These are phyloP conservation scores for Styphnolobium japonicum DNA, from an alignment of 306 rosid species.

Conservation along the genomic window DNA sequence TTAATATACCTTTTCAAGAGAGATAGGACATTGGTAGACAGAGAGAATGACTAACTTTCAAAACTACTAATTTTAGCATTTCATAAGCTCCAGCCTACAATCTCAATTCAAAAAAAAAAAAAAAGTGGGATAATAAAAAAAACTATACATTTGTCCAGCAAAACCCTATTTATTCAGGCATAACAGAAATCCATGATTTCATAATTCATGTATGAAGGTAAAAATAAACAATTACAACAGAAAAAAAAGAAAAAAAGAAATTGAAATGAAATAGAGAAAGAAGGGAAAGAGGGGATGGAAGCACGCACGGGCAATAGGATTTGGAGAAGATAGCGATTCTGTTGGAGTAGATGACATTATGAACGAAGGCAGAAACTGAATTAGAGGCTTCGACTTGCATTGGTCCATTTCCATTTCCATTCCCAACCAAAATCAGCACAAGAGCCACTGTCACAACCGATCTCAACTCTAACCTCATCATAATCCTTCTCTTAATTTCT, in stretches of 20 bases:
- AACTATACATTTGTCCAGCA: neutral
- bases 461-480: slow-evolving; percentile 8
- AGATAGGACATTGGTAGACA: neutral
- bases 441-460: neutral
- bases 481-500: slow-evolving; percentile 6
- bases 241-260: neutral
- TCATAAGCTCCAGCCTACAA: neutral
- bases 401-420: slow-evolving; percentile 16
- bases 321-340: slow-evolving; percentile 80
- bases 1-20: neutral
- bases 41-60: neutral
- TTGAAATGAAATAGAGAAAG: neutral
- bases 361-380: slow-evolving; percentile 74
- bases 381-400: slow-evolving; percentile 41
- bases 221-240: too few relatives aligned
- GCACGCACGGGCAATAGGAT: slow-evolving; percentile 79
- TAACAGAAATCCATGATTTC: neutral
- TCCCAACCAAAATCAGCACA: slow-evolving; percentile 22
- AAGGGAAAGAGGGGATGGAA: neutral
- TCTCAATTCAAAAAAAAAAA: neutral
- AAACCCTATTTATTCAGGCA: slow-evolving; percentile 16
- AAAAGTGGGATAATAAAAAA: neutral
- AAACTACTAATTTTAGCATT: neutral
- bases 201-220: too few relatives aligned
- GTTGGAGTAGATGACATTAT: slow-evolving; percentile 78